phyloP scores from a whole-genome alignment of 2,329 filamentous ascomycete genomes.

The Samsoniella hepiali region DNA sequence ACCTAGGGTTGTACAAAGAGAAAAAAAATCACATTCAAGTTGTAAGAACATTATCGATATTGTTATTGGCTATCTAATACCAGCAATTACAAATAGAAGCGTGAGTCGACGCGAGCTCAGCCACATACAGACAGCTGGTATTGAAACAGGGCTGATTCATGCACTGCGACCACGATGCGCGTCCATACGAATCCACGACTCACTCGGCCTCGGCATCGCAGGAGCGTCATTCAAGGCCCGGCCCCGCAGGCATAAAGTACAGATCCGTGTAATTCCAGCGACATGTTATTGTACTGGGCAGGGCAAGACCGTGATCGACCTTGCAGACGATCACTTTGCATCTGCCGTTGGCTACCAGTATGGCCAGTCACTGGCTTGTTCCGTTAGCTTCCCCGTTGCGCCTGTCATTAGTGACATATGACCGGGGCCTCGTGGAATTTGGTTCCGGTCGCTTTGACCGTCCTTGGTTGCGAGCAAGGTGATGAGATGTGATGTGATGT shows the following conservation, averaged over 20 bases:
- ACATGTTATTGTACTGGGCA: background rate
- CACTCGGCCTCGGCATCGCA: background rate
- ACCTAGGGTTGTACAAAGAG: background rate
- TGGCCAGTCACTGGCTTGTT: background rate
- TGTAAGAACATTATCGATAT: too few species aligned
- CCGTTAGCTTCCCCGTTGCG: background rate
- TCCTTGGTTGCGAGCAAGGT: background rate
- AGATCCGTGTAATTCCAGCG: constrained; percentile 3
- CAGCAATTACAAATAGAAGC: background rate
- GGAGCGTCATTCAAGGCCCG: background rate
- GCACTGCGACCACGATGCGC: background rate
- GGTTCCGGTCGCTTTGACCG: background rate
- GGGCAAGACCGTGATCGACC: background rate
- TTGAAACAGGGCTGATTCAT: constrained; percentile 13
- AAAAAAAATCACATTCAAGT: too few species aligned
- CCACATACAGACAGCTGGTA: background rate
- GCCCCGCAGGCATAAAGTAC: background rate
- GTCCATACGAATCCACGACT: background rate
- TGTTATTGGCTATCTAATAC: background rate
- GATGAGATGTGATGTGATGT: constrained; percentile 4
- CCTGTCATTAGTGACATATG: background rate
- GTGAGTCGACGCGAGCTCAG: background rate
- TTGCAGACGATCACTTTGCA: constrained; percentile 7
- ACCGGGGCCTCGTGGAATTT: background rate
- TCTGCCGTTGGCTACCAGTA: background rate